Evolutionary conservation across 495 filamentous ascomycete species (phyloP), one percentile per base, ranked within the genome.

Genomic region (Penicillium crystallinum): DNA sequence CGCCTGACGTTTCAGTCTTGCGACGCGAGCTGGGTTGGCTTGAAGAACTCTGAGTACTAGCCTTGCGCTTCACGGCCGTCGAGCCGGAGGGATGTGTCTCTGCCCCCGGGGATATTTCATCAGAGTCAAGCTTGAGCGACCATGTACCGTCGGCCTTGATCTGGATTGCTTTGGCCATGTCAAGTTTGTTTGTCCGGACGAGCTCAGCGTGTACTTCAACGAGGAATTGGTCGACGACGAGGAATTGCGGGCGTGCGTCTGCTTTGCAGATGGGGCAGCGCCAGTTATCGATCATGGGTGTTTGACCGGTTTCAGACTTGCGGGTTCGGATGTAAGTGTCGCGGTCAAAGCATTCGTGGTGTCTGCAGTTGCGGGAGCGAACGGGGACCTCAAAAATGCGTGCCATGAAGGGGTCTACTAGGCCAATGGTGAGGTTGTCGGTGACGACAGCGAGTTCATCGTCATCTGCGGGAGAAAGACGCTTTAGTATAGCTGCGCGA

Each of bases 311-410:
- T 58, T 59, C 49, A 64, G 71, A 53, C 65, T 68, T 62, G 68
- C 86, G 78, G 0, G 87, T 90, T 12, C 71, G 61, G 11, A 97
- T 77, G 70, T 87, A 96, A 0, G 81, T 90, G 22, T 89, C 81
- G 19, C 93, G 83, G 64, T 97, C 91, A 63, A 97, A 96, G 64
- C 89, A 95, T 66, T 96, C 89, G 31, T 81, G 69, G 63, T 97
- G 91, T 6, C 69, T 68, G 64, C 84, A 87, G 14, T 38, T 40
- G 6, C 55, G 68, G 12, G 88, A 82, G 15, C 90, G 83, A 6
- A 81, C 88, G 3, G 91, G 90, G 0, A 78, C 70, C 3, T 79
- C 70, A 61, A 86, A 90, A n/a, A 95, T 81, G 3, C 67, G 68
- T 0, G 81, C 76, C 42, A 75, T 83, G 65, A 88, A 90, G 0